Evolutionary conservation across 345 rosid species (phyloP), one percentile per base, ranked within the genome.

Genomic region (Dipteronia sinensis): DNA sequence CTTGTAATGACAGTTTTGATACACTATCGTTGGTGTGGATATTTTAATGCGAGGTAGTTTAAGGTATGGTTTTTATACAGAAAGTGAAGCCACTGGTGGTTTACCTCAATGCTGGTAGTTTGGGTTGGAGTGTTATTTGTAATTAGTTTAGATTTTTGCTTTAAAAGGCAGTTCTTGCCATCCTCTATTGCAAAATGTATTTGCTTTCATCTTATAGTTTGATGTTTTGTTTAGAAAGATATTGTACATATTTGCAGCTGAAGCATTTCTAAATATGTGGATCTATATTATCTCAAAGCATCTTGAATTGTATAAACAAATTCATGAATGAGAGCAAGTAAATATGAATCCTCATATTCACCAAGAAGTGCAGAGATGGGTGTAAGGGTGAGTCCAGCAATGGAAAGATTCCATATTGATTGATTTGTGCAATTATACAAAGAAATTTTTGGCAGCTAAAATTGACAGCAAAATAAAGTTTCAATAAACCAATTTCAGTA

Each of bases 1-100:
- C 40, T 42, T 80, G 62, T 13, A 29, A 76, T 76, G 76, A 62
- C 66, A 76, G 77, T 76, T 80, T 72, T 81, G 83, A 67, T 46
- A 51, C 23, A 11, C 10, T 19, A 7, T 19, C 17, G 12, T 16
- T 53, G 71, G 4, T 29, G 38, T 76, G 63, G 67, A 59, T 74
- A 59, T 59, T 59, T 22, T 17, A 46, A 61, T 6, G 59, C 12
- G 66, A 55, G 70, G 55, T 59, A 49, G 76, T 44, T 72, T 75
- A 38, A 65, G 64, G 61, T 40, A 46, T 71, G 56, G 27, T 38
- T 71, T 72, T 38, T 51, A 64, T 65, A 46, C 68, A 19, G 25
- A 65, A 73, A 20, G 38, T 62, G 68, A 61, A 44, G 40, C 42
- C 12, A 0, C 7, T 4, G 11, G 16, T 15, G 13, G 10, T 16